Percentiles rank a stretch among this genome's conserved stretches.
phyloP scores from a whole-genome alignment of 768 basidiomycete genomes.

The Termitomyces sp. region DNA sequence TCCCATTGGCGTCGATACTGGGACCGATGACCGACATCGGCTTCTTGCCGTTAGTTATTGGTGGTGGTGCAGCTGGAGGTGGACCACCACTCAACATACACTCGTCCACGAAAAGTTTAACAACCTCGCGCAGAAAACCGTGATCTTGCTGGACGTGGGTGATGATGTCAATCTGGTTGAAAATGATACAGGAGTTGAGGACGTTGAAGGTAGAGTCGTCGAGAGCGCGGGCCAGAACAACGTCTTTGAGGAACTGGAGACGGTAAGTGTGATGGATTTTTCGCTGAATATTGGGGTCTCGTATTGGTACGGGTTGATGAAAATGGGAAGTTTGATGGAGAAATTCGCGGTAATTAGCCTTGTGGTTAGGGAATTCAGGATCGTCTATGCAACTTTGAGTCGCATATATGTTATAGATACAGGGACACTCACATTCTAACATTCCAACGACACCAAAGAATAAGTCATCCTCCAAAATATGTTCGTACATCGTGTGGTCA shows the following conservation, averaged over 20 bases:
- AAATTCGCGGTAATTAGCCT: conserved; percentile 96
- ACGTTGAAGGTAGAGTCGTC: conserved; percentile 98
- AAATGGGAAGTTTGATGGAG: conserved; percentile 79
- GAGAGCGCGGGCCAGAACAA: conserved; percentile 89
- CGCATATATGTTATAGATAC: conserved; percentile 7
- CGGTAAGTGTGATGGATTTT: conserved; percentile 98
- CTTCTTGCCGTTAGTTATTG: conserved; percentile 19
- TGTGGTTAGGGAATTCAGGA: conserved; percentile 94
- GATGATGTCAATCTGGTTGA: conserved; percentile 99
- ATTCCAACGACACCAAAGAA: conserved; percentile 94
- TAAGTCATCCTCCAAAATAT: conserved; percentile 88
- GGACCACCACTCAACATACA: conserved; percentile 49
- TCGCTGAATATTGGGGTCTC: conserved; percentile 66
- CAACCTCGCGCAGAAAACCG: conserved; percentile 72
- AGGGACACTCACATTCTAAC: conserved; percentile 81
- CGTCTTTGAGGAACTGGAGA: conserved; percentile 96
- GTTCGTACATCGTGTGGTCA: conserved; percentile 92
- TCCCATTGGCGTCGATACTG: conserved; percentile 30
- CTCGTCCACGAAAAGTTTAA: conserved; percentile 71
- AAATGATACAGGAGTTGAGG: conserved; percentile 95
- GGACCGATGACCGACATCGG: conserved; percentile 31
- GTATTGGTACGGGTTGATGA: conserved; percentile 85
- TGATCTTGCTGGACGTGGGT: conserved; percentile 80
- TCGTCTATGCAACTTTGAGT: conserved; percentile 59
- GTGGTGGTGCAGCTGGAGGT: conserved; percentile 18